Conservation (phyloP, 371 early-diverging fungal genomes). For the Saksenaea oblongispora region DNA sequence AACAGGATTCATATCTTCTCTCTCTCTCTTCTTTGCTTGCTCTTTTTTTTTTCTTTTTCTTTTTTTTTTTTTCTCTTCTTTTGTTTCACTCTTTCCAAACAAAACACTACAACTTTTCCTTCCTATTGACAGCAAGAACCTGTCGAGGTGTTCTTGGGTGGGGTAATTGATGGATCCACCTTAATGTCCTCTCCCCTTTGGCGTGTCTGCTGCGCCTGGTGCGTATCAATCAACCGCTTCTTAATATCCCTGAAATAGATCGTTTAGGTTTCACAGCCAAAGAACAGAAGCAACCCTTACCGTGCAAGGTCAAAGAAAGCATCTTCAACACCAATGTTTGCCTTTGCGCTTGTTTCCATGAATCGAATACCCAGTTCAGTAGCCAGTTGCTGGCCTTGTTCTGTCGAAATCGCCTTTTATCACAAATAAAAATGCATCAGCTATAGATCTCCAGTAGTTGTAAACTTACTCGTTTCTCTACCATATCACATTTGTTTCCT, state of each 20-base stretch:
- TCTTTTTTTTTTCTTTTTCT: background rate
- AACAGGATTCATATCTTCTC: background rate
- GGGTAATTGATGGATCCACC: slow-evolving; percentile 30
- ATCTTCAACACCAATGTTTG: slow-evolving; percentile 96
- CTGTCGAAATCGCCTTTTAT: slow-evolving; percentile 65
- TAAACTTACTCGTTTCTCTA: slow-evolving; percentile 78
- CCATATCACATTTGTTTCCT: slow-evolving; percentile 98
- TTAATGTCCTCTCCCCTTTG: slow-evolving; percentile 50
- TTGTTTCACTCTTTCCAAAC: background rate
- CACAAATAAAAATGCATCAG: background rate
- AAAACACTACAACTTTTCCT: slow-evolving; percentile 1
- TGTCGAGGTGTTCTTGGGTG: slow-evolving; percentile 23
- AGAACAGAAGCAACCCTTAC: slow-evolving; percentile 38
- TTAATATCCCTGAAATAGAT: slow-evolving; percentile 43
- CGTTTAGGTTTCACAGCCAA: background rate
- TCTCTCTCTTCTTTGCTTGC: background rate
- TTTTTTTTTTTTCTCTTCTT: background rate
- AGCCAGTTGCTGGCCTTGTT: slow-evolving; percentile 85
- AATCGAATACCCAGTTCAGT: slow-evolving; percentile 88
- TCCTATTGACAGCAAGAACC: slow-evolving; percentile 28
- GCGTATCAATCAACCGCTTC: slow-evolving; percentile 53
- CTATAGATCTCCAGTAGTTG: background rate
- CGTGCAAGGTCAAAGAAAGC: slow-evolving; percentile 97
- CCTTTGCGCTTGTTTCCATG: slow-evolving; percentile 96
- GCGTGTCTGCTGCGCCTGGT: slow-evolving; percentile 51